These are phyloP conservation scores for Dendrocalamus latiflorus DNA, from an alignment of 202 grass and related monocot genomes.

Conservation along the genomic window DNA sequence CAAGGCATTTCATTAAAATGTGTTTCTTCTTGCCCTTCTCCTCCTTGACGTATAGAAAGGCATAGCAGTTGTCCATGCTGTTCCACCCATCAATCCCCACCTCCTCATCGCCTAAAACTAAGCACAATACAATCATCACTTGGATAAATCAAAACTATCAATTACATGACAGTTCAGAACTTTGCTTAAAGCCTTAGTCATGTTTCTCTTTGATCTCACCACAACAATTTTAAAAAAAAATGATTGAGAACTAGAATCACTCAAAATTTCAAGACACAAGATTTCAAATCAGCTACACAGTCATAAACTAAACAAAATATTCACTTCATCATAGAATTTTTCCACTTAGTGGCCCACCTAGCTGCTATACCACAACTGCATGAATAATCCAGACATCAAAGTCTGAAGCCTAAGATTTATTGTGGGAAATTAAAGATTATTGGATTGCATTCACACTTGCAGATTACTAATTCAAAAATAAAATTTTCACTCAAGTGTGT, in stretches of 20 bases:
- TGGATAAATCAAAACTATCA: not conserved
- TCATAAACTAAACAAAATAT: not conserved
- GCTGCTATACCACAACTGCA: not conserved
- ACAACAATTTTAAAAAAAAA: not conserved
- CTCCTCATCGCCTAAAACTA: constrained; percentile 57
- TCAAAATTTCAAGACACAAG: not conserved
- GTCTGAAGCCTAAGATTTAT: not conserved
- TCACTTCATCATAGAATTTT: not conserved
- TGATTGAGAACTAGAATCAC: not conserved
- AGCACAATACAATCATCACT: not conserved
- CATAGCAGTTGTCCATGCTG: constrained; percentile 58
- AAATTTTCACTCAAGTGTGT: not conserved
- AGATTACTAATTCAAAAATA: not conserved
- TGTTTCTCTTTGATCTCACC: not conserved
- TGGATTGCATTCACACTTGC: not conserved
- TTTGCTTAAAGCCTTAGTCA: not conserved
- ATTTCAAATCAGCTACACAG: not conserved
- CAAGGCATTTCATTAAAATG: constrained; percentile 64
- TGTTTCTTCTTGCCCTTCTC: constrained; percentile 56
- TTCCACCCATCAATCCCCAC: constrained; percentile 88
- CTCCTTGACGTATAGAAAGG: constrained; percentile 71
- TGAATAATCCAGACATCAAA: not conserved
- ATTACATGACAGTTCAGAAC: not conserved
- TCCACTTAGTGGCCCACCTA: not conserved
- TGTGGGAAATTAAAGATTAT: not conserved